Conservation (phyloP, 2,329 filamentous ascomycete genomes). For the Aspergillus fructus region DNA sequence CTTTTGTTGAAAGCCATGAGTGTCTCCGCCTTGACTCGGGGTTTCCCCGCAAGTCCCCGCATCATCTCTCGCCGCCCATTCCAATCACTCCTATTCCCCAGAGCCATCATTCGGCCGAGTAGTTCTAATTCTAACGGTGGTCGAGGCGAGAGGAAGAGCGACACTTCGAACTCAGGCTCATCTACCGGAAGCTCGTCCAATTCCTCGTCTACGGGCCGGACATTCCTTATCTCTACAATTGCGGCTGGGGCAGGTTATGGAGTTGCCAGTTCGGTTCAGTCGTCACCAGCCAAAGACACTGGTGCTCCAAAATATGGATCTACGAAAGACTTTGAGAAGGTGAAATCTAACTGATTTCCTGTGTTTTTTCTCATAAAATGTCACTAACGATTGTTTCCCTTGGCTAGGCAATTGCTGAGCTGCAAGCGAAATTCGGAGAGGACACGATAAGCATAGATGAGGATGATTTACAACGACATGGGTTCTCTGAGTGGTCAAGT, state of each 20-base stretch:
- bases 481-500: constrained; percentile 70
- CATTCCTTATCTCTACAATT: constrained; percentile 50
- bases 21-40: constrained; percentile 20
- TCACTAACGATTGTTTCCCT: not conserved
- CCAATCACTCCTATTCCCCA: constrained; percentile 6
- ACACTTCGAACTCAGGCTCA: constrained; percentile 17
- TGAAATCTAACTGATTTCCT: constrained; percentile 10
- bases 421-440: constrained; percentile 54
- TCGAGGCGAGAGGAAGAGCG: constrained; percentile 10
- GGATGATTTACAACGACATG: constrained; percentile 63
- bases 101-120: constrained; percentile 18
- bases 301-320: constrained; percentile 39
- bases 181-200: constrained; percentile 13
- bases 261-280: constrained; percentile 45
- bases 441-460: constrained; percentile 64
- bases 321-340: constrained; percentile 40
- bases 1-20: constrained; percentile 22
- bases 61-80: constrained; percentile 22
- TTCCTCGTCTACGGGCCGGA: constrained; percentile 49
- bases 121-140: constrained; percentile 14
- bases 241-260: constrained; percentile 54
- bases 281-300: constrained; percentile 17
- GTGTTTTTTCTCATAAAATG: not conserved
- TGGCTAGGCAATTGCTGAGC: constrained; percentile 56
- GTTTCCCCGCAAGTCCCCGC: constrained; percentile 28